Evolutionary conservation across 1,284 basidiomycete species (phyloP).

Genomic region (Boletellus deceptivus): DNA sequence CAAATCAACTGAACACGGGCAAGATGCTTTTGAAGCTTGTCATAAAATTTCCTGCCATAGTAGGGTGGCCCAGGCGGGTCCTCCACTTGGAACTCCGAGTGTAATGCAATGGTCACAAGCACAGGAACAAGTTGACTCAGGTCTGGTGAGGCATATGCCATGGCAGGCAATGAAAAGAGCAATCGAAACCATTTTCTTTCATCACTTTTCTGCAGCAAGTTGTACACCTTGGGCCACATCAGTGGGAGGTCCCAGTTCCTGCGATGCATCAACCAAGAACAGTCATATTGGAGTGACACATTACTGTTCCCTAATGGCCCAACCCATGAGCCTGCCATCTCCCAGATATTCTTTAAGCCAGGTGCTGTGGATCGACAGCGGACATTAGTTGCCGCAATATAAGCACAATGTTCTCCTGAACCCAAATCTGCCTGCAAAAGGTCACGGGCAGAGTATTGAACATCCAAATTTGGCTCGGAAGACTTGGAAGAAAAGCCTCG

Average conservation of each 20-base stretch:
- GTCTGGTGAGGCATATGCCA: constrained; percentile 25
- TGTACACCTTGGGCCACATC: constrained; percentile 33
- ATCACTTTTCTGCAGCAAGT: constrained; percentile 22
- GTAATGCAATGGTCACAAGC: constrained; percentile 32
- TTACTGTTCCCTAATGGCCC: background rate
- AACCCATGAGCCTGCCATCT: constrained; percentile 9
- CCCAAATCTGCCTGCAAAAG: background rate
- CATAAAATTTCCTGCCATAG: constrained; percentile 3
- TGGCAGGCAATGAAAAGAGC: constrained; percentile 32
- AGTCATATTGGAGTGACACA: constrained; percentile 17
- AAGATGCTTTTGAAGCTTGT: constrained; percentile 7
- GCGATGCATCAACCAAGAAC: constrained; percentile 16
- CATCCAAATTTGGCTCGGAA: background rate
- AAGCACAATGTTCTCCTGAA: constrained; percentile 16
- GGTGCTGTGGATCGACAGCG: background rate
- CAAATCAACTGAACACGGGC: constrained; percentile 15
- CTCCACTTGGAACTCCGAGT: constrained; percentile 10
- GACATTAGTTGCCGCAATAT: constrained; percentile 9
- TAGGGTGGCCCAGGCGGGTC: too few species aligned
- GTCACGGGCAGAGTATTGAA: constrained; percentile 18
- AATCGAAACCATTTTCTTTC: constrained; percentile 21
- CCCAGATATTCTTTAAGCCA: background rate
- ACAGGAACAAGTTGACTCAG: constrained; percentile 20
- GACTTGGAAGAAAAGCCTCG: constrained; percentile 1
- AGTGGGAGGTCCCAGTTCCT: background rate